Base-by-base conservation (phyloP, 2,329 filamentous ascomycete species). In the Periconia sp. region DNA sequence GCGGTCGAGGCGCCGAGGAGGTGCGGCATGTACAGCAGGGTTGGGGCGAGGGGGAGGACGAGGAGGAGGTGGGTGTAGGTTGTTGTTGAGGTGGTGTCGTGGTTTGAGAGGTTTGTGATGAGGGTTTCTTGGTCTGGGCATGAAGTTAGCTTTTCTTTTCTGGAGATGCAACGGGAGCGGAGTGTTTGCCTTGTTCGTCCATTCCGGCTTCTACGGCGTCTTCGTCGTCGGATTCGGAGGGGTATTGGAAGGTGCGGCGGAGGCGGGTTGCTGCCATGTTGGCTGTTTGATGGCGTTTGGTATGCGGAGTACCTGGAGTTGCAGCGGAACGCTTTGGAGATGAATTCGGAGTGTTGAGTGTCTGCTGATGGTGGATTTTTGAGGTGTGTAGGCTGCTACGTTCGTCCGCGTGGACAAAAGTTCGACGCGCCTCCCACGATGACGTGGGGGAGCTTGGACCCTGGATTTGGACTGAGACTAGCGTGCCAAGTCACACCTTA, bases 181-280 rank as follows among this genome's bases (percentile, higher is more conserved):
- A 21, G 30, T 30, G 23, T 52, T 38, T 66, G 86, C 86, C 86
- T 78, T 92, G 80, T 70, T 92, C 88, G 65, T 94, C 89, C 47
- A 94, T 75, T 41, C 84, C 81, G 54, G 84, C 79, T 23, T 81
- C 79, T 13, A 77, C 66, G 59, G 78, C 75, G 10, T 81, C 78
- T 21, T 77, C 69, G 65, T 79, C 76, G 24, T 80, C 76, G 31
- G 74, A 73, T 49, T 78, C 75, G 34, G 78, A 77, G 4, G 87
- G 87, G 71, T 92, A 94, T 48, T 80, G 82, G 71, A 95, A 94
- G 7, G 88, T 86, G 59, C 81, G 86, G 60, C 91, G 85, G 31
- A 94, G 75, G 50, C 88, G 84, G 38, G 87, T 75, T 28, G 79
- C 71, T 42, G 76, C 73, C 77, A 79, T 78, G 36, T 45, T 41